Percentiles rank a stretch among this genome's conserved stretches.
These are phyloP conservation scores for Cordia subcordata DNA, from an alignment of 257 asterid species.

Conservation along the genomic window DNA sequence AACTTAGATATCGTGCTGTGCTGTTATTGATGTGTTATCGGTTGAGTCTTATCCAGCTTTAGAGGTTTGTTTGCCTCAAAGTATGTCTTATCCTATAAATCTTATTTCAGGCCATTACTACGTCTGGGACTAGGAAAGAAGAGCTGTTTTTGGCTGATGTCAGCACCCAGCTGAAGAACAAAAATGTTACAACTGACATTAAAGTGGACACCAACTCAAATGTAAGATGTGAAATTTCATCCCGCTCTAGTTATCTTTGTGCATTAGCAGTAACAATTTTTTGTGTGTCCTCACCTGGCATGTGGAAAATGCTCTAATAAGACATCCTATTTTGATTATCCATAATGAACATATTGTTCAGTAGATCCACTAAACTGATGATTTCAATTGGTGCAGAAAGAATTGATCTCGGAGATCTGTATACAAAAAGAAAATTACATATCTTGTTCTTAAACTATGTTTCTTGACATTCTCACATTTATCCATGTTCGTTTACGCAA, in stretches of 20 bases:
- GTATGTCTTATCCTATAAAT: not conserved
- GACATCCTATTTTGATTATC: not conserved
- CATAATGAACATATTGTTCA: no score
- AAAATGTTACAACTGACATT: conserved; percentile 69
- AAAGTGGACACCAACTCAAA: conserved; percentile 73
- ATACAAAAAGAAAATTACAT: no score
- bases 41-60: not conserved
- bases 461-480: no score
- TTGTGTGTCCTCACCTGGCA: not conserved
- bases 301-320: not conserved
- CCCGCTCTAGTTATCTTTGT: not conserved
- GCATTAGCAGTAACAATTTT: not conserved
- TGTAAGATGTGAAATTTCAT: conserved; percentile 30
- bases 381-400: no score
- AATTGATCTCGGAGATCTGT: no score
- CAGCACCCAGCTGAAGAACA: conserved; percentile 62
- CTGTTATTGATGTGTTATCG: not conserved
- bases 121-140: conserved; percentile 67
- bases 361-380: no score
- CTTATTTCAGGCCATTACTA: conserved; percentile 54
- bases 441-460: no score
- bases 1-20: not conserved
- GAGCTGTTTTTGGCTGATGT: conserved; percentile 64
- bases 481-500: no score
- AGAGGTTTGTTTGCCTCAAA: not conserved